Conservation (phyloP, 2,329 filamentous ascomycete genomes). For the Didymella exigua region DNA sequence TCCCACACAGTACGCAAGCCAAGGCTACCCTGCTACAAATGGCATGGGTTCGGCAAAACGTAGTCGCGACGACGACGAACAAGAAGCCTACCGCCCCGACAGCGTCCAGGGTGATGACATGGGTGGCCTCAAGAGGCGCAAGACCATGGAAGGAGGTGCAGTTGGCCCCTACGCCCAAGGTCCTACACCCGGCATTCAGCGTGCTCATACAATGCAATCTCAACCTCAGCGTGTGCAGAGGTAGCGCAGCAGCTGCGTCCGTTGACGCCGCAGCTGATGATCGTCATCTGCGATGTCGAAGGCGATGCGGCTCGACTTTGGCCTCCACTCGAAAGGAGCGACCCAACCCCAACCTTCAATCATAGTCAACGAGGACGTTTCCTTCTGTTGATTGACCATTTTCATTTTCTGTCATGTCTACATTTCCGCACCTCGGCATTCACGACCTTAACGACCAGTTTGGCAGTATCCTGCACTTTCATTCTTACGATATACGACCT, state of each 20-base stretch:
- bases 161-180: slow-evolving; percentile 44
- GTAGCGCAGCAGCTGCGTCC: slow-evolving; percentile 12
- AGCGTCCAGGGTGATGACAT: slow-evolving; percentile 61
- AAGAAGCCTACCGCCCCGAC: slow-evolving; percentile 70
- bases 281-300: slow-evolving; percentile 32
- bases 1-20: slow-evolving; percentile 65
- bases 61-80: slow-evolving; percentile 66
- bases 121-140: slow-evolving; percentile 75
- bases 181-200: slow-evolving; percentile 40
- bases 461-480: slow-evolving; percentile 37
- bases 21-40: slow-evolving; percentile 64
- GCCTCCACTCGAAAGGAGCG: neutral
- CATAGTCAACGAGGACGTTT: slow-evolving; percentile 28
- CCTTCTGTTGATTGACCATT: slow-evolving; percentile 40
- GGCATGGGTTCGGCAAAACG: slow-evolving; percentile 66
- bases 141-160: slow-evolving; percentile 65
- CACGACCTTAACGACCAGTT: slow-evolving; percentile 44
- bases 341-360: slow-evolving; percentile 15
- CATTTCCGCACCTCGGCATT: slow-evolving; percentile 42
- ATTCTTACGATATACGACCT: slow-evolving; percentile 46
- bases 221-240: slow-evolving; percentile 22
- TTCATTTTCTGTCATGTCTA: slow-evolving; percentile 39
- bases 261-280: slow-evolving; percentile 27
- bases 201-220: slow-evolving; percentile 38
- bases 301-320: slow-evolving; percentile 38